A percentile compares a stretch with the other conserved stretches of the same genome.
Evolutionary conservation across 495 filamentous ascomycete species (phyloP).

Genomic region (Xylaria grammica): DNA sequence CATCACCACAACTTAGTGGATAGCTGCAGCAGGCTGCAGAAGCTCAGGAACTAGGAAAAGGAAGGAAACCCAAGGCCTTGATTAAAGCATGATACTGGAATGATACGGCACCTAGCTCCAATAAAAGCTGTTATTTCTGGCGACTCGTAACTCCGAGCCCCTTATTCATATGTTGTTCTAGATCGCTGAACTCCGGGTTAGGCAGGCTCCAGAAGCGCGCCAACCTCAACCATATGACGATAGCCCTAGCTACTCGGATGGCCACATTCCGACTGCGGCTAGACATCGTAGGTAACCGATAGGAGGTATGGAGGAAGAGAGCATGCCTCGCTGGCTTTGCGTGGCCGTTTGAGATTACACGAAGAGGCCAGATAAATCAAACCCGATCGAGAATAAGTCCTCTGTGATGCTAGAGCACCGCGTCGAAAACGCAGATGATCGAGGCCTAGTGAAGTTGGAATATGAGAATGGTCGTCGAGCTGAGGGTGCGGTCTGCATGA

Average conservation of each 20-base stretch:
- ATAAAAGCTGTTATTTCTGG: constrained; percentile 43
- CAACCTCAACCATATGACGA: constrained; percentile 31
- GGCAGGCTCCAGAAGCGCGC: constrained; percentile 17
- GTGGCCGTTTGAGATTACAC: background rate
- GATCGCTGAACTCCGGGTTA: constrained; percentile 30
- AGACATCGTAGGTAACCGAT: background rate
- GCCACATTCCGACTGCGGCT: constrained; percentile 9
- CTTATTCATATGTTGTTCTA: constrained; percentile 42
- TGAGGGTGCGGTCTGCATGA: background rate
- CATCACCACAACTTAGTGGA: too few relatives aligned
- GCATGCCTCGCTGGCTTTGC: too few relatives aligned
- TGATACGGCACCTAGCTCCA: constrained; percentile 65
- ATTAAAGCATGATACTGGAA: too few relatives aligned
- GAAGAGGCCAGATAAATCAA: constrained; percentile 5
- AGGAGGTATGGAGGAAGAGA: background rate
- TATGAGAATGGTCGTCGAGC: too few relatives aligned
- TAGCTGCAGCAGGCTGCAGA: too few relatives aligned
- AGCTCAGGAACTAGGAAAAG: too few relatives aligned
- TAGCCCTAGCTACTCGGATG: constrained; percentile 19
- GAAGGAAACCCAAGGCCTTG: too few relatives aligned
- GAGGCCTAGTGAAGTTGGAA: too few relatives aligned
- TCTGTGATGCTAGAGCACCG: too few relatives aligned
- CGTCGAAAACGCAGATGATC: background rate
- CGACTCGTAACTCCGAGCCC: background rate
- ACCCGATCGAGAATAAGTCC: too few relatives aligned